phyloP scores from a whole-genome alignment of 768 basidiomycete genomes.

The Tylopilus plumbeoviolaceoides region DNA sequence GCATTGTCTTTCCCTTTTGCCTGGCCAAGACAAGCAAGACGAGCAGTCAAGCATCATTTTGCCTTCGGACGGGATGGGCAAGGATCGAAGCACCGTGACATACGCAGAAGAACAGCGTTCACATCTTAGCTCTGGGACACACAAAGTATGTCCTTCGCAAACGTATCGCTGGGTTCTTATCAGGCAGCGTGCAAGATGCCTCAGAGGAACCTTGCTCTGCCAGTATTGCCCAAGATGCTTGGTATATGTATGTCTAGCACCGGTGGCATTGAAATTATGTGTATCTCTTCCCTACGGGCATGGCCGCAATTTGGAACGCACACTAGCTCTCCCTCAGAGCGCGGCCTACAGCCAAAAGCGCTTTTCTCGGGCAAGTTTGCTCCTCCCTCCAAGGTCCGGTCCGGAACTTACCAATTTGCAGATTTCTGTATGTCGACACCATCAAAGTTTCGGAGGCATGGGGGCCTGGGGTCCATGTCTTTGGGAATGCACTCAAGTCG shows the following conservation, averaged over 20 bases:
- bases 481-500: conserved; percentile 71
- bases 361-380: conserved; percentile 84
- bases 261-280: conserved; percentile 84
- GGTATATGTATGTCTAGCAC: conserved; percentile 59
- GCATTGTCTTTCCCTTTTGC: conserved; percentile 69
- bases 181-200: conserved; percentile 42
- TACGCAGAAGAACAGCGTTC: conserved; percentile 94
- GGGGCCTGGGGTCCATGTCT: conserved; percentile 91
- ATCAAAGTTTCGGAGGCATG: conserved; percentile 92
- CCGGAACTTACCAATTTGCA: conserved; percentile 29
- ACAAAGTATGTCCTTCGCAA: conserved; percentile 87
- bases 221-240: conserved; percentile 39
- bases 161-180: conserved; percentile 84
- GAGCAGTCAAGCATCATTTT: too few species aligned
- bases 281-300: conserved; percentile 81
- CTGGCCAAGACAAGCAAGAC: conserved; percentile 33
- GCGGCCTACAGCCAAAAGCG: conserved; percentile 66
- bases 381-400: background rate
- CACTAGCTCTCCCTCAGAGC: conserved; percentile 62
- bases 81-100: conserved; percentile 48
- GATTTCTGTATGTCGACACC: conserved; percentile 94
- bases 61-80: conserved; percentile 48
- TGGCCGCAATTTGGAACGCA: conserved; percentile 92
- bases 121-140: conserved; percentile 61
- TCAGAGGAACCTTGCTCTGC: conserved; percentile 34